A percentile compares a stretch with the other conserved stretches of the same genome.
Conservation (phyloP, 495 filamentous ascomycete genomes). For the Trichoderma erinaceum region DNA sequence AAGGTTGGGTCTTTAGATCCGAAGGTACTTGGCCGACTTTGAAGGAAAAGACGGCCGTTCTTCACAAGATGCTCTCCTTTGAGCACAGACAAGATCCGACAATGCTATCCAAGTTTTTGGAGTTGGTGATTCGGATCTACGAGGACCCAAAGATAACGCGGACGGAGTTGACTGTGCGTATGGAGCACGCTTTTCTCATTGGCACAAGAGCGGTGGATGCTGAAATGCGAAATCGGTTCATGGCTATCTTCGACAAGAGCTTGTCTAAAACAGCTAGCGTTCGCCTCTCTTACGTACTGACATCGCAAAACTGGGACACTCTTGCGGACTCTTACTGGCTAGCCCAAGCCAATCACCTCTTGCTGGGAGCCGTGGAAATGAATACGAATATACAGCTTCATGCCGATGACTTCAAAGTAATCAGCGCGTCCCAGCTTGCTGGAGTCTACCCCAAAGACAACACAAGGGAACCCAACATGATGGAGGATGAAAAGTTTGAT, state of each 20-base stretch:
- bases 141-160: conserved; percentile 92
- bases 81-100: conserved; percentile 75
- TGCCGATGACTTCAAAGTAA: conserved; percentile 71
- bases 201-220: conserved; percentile 91
- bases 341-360: conserved; percentile 82
- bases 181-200: conserved; percentile 97
- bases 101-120: conserved; percentile 83
- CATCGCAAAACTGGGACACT: conserved; percentile 96
- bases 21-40: conserved; percentile 90
- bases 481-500: conserved; percentile 77
- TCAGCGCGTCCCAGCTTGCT: conserved; percentile 63
- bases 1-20: conserved; percentile 89
- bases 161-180: conserved; percentile 88
- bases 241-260: conserved; percentile 88
- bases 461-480: conserved; percentile 59
- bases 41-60: conserved; percentile 94
- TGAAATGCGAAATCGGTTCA: conserved; percentile 93
- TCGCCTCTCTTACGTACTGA: conserved; percentile 78
- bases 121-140: conserved; percentile 94
- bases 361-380: conserved; percentile 87
- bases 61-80: conserved; percentile 96
- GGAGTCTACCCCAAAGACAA: conserved; percentile 70
- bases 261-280: conserved; percentile 80
- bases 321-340: conserved; percentile 94
- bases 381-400: conserved; percentile 68